These are phyloP conservation scores for Eleusine coracana DNA, from an alignment of 176 grass and related monocot genomes.

Conservation along the genomic window DNA sequence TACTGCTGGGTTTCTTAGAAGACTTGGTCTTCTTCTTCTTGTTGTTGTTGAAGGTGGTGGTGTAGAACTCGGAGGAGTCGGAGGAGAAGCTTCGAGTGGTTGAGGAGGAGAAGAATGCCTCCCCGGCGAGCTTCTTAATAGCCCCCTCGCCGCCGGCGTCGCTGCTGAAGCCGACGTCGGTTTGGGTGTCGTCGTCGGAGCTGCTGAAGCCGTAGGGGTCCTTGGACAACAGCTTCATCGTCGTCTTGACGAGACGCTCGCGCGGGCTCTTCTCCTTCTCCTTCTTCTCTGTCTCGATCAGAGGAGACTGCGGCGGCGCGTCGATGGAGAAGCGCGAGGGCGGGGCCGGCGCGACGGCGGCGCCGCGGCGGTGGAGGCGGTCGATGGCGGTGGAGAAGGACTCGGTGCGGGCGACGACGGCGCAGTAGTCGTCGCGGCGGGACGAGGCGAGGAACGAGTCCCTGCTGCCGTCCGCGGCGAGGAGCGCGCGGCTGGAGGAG, in stretches of 20 bases:
- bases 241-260: slow-evolving; percentile 1
- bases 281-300: slow-evolving; percentile 2
- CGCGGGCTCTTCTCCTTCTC: slow-evolving; percentile 31
- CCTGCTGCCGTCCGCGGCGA: slow-evolving; percentile 42
- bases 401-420: slow-evolving; percentile 52
- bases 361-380: slow-evolving; percentile 28
- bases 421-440: slow-evolving; percentile 27
- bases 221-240: slow-evolving; percentile 49
- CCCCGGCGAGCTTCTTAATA: slow-evolving; percentile 21
- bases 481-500: slow-evolving; percentile 64
- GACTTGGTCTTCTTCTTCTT: slow-evolving; percentile 35
- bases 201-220: slow-evolving; percentile 81
- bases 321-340: slow-evolving; percentile 34
- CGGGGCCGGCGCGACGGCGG: not conserved
- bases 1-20: not conserved
- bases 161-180: slow-evolving; percentile 65
- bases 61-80: slow-evolving; percentile 98
- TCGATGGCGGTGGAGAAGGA: slow-evolving; percentile 60
- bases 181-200: slow-evolving; percentile 56
- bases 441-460: slow-evolving; percentile 48
- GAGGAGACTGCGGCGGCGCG: not conserved
- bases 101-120: slow-evolving; percentile 84
- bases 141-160: slow-evolving; percentile 39
- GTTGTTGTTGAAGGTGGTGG: slow-evolving; percentile 4
- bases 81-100: slow-evolving; percentile 79